Conservation (phyloP, 345 rosid genomes). For the Bruguiera gymnorhiza region DNA sequence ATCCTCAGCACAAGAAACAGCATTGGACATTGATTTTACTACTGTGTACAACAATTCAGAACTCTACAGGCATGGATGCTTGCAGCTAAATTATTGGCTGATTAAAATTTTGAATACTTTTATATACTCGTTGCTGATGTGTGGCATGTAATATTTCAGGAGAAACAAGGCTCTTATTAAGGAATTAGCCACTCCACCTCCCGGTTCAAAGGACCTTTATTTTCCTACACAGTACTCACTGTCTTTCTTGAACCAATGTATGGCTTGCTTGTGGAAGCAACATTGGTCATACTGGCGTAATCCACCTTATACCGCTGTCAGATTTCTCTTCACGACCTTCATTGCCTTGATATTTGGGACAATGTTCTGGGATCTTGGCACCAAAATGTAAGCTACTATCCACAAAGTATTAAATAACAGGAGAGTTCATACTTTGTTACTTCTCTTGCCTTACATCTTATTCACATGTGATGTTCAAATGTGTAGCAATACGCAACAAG, state of each 20-base stretch:
- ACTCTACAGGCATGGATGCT: constrained; percentile 35
- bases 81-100: background rate
- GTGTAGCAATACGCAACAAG: constrained; percentile 40
- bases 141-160: background rate
- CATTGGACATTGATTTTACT: constrained; percentile 54
- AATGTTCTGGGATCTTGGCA: constrained; percentile 40
- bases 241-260: too few species aligned
- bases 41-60: constrained; percentile 50
- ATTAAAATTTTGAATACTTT: background rate
- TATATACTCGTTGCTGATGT: too few species aligned
- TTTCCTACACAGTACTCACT: constrained; percentile 47
- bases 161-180: constrained; percentile 50
- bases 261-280: too few species aligned
- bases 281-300: too few species aligned
- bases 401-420: too few species aligned
- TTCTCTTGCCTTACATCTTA: background rate
- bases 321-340: too few species aligned
- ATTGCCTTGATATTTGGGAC: constrained; percentile 20
- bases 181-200: constrained; percentile 50
- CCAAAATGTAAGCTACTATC: constrained; percentile 37
- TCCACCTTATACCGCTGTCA: too few species aligned
- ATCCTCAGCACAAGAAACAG: constrained; percentile 46
- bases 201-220: constrained; percentile 51
- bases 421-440: too few species aligned
- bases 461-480: background rate